These are phyloP conservation scores for Phytophthora quininea DNA, from an alignment of 352 stramenopile genomes.

Conservation along the genomic window DNA sequence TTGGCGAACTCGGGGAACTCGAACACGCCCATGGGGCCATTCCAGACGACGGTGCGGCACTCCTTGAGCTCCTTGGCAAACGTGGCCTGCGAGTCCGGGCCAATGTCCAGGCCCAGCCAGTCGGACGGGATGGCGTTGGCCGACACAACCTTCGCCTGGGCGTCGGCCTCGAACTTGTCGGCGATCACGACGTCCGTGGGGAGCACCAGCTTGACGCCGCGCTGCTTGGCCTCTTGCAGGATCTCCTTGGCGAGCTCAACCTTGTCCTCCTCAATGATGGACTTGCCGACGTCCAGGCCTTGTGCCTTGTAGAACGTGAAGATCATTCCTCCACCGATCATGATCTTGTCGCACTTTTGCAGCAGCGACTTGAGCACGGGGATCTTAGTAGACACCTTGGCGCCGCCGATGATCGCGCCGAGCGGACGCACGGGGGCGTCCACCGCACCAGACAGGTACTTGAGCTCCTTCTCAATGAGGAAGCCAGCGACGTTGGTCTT, in stretches of 20 bases:
- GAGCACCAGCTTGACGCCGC: conserved; percentile 90
- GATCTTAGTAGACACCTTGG: conserved; percentile 97
- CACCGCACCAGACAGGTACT: conserved; percentile 94
- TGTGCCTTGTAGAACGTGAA: conserved; percentile 98
- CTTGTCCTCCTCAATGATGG: conserved; percentile 95
- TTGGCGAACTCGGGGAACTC: conserved; percentile 96
- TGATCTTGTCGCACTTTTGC: conserved; percentile 96
- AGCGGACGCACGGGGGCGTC: conserved; percentile 92
- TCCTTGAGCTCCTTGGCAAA: conserved; percentile 89
- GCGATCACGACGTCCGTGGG: conserved; percentile 95
- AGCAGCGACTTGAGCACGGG: conserved; percentile 96
- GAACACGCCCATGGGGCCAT: conserved; percentile 98
- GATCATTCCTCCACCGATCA: conserved; percentile 97
- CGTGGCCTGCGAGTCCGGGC: conserved; percentile 53
- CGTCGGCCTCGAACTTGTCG: conserved; percentile 84
- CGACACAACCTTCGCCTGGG: conserved; percentile 58
- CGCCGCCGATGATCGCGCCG: conserved; percentile 95
- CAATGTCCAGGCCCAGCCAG: conserved; percentile 96
- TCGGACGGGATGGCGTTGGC: conserved; percentile 93
- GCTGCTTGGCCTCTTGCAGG: conserved; percentile 86
- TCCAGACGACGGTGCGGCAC: conserved; percentile 93
- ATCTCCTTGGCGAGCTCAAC: conserved; percentile 94
- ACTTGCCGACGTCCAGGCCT: conserved; percentile 94
- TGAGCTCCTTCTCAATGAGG: conserved; percentile 98
- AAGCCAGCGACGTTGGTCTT: conserved; percentile 94